phyloP scores from a whole-genome alignment of 805 yeast genomes.

The Metschnikowia proteae region DNA sequence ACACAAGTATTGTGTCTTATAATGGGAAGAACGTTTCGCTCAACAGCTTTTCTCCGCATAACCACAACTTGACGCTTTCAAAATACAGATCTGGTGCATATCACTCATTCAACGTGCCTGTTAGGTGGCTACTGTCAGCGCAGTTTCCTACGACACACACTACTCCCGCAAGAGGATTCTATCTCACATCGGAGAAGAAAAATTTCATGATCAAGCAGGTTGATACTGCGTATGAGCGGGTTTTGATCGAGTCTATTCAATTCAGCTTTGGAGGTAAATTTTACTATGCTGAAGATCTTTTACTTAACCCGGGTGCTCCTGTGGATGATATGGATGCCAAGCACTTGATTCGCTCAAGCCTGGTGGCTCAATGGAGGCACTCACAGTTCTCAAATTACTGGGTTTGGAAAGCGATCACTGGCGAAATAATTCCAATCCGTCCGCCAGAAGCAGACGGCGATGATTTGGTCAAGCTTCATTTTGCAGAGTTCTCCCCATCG shows the following conservation, averaged over 20 bases:
- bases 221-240: conserved; percentile 25
- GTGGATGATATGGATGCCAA: conserved; percentile 40
- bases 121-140: conserved; percentile 27
- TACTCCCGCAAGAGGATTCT: conserved; percentile 27
- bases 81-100: conserved; percentile 21
- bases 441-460: conserved; percentile 19
- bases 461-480: conserved; percentile 23
- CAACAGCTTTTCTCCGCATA: conserved; percentile 25
- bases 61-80: conserved; percentile 28
- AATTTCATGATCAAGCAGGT: conserved; percentile 24
- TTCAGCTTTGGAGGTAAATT: conserved; percentile 43
- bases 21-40: conserved; percentile 31
- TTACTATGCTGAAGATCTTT: conserved; percentile 28
- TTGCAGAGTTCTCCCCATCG: conserved; percentile 58
- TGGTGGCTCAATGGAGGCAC: conserved; percentile 40
- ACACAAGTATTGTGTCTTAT: conserved; percentile 20
- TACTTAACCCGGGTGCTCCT: conserved; percentile 38
- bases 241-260: conserved; percentile 26
- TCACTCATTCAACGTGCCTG: conserved; percentile 1
- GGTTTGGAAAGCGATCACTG: conserved; percentile 28
- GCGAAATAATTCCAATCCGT: conserved; percentile 31
- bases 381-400: conserved; percentile 37
- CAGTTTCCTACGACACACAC: conserved; percentile 29
- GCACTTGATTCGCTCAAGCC: conserved; percentile 56
- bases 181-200: conserved; percentile 17